A percentile compares a stretch with the other conserved stretches of the same genome.
Conservation (phyloP, 495 filamentous ascomycete genomes). For the Xylona heveae region DNA sequence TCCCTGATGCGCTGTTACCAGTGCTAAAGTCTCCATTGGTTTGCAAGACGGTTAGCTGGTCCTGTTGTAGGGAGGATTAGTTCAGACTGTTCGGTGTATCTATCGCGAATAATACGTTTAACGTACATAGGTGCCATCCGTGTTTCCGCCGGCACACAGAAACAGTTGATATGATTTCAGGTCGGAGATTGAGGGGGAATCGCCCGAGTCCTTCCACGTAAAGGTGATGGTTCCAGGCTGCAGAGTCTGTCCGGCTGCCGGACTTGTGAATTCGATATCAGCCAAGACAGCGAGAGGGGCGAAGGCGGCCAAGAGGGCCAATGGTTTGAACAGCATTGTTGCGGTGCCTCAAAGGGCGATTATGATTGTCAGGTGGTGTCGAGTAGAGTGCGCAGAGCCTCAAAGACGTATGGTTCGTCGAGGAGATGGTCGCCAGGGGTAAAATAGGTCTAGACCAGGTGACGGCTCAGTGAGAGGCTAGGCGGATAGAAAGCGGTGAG, state of each 20-base stretch:
- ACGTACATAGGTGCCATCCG: conserved; percentile 6
- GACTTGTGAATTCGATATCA: conserved; percentile 32
- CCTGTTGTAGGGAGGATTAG: conserved; percentile 13
- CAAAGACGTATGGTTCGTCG: too few species aligned
- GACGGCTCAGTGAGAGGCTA: too few species aligned
- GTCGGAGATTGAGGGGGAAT: conserved; percentile 23
- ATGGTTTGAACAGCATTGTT: conserved; percentile 15
- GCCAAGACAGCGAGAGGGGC: conserved; percentile 26
- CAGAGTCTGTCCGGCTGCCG: conserved; percentile 24
- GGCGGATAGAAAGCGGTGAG: too few species aligned
- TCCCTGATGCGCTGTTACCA: conserved; percentile 29
- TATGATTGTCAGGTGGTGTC: too few species aligned
- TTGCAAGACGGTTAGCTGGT: conserved; percentile 21
- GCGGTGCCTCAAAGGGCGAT: too few species aligned
- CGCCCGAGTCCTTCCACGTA: conserved; percentile 36
- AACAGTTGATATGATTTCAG: conserved; percentile 36
- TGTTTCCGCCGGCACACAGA: conserved; percentile 43
- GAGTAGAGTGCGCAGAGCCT: too few species aligned
- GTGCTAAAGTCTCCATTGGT: conserved; percentile 20
- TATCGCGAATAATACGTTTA: neutral
- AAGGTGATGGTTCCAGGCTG: conserved; percentile 28
- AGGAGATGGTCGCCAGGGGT: too few species aligned
- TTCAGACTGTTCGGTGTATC: conserved; percentile 1
- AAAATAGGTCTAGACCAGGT: too few species aligned
- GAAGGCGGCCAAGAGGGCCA: conserved; percentile 21